Evolutionary conservation across 2,329 filamentous ascomycete genomes (phyloP).

Genomic region (Cladosporium sp.): DNA sequence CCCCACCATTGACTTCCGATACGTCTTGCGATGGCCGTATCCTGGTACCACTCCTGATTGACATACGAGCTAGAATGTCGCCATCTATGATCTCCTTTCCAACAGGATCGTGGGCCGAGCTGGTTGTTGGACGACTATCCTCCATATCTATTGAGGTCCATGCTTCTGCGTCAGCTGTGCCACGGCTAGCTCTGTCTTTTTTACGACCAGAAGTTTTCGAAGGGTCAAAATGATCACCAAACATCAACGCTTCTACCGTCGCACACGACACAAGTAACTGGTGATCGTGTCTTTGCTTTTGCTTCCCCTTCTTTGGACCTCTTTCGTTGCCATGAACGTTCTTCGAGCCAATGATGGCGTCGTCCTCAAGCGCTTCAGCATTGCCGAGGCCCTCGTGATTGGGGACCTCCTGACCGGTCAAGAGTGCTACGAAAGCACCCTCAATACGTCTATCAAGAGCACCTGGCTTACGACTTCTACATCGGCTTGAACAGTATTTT

Average conservation of each 20-base stretch:
- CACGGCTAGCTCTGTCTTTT: constrained; percentile 37
- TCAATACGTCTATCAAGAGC: constrained; percentile 51
- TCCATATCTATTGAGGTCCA: constrained; percentile 44
- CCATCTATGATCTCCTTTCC: constrained; percentile 11
- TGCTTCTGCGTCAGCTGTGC: constrained; percentile 36
- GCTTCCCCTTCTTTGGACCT: no score
- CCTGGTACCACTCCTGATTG: constrained; percentile 4
- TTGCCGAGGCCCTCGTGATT: no score
- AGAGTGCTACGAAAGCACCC: constrained; percentile 41
- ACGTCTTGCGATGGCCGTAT: constrained; percentile 38
- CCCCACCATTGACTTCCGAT: constrained; percentile 54
- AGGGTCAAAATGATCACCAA: constrained; percentile 43
- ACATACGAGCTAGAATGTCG: constrained; percentile 4
- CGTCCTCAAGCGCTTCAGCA: no score
- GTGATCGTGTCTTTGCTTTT: no score
- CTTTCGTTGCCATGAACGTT: no score
- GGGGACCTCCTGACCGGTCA: no score
- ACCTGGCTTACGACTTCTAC: constrained; percentile 49
- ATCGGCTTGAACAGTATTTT: constrained; percentile 43
- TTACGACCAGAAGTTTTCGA: constrained; percentile 43
- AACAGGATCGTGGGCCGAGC: background rate
- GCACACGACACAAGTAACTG: no score
- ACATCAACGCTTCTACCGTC: constrained; percentile 51
- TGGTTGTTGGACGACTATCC: background rate
- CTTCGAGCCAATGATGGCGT: no score